Evolutionary conservation across 208 protist species (phyloP).

Genomic region (Leishmania major): DNA sequence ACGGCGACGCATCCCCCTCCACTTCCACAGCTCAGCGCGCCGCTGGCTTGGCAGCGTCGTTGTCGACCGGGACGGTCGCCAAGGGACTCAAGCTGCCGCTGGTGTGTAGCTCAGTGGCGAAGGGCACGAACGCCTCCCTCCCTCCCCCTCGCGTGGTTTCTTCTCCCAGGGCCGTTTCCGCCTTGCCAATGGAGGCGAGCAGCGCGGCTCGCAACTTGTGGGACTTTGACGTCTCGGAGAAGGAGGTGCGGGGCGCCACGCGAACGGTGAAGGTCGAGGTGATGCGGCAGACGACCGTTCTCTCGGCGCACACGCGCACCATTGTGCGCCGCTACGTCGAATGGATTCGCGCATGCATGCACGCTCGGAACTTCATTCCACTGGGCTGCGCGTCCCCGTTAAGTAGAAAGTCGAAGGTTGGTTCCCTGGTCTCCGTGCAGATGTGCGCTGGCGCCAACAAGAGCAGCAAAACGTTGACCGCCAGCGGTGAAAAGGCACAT

Average conservation of each 20-base stretch:
- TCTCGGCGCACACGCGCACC: conserved; percentile 21
- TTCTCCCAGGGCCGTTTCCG: background rate
- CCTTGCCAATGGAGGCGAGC: conserved; percentile 5
- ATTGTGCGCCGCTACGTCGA: conserved; percentile 30
- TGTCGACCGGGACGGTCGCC: background rate
- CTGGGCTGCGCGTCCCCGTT: conserved; percentile 9
- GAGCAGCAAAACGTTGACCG: conserved; percentile 5
- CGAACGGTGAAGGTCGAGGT: conserved; percentile 36
- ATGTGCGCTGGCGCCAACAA: background rate
- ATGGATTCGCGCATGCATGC: conserved; percentile 17
- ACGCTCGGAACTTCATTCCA: conserved; percentile 17
- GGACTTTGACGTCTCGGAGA: conserved; percentile 41
- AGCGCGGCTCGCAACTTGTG: conserved; percentile 9
- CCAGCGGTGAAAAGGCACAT: background rate
- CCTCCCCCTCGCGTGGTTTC: background rate
- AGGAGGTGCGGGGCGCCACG: conserved; percentile 43
- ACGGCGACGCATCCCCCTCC: background rate
- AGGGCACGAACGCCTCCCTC: background rate
- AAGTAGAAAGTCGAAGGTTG: background rate
- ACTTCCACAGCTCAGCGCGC: background rate
- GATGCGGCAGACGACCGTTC: background rate
- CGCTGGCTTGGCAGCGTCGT: background rate
- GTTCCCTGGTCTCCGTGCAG: background rate
- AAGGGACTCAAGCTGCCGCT: background rate
- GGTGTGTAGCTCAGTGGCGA: conserved; percentile 1